Percentiles rank a stretch among this genome's conserved stretches.
These are phyloP conservation scores for Candida sonorensis DNA, from an alignment of 805 yeast genomes.

Conservation along the genomic window DNA sequence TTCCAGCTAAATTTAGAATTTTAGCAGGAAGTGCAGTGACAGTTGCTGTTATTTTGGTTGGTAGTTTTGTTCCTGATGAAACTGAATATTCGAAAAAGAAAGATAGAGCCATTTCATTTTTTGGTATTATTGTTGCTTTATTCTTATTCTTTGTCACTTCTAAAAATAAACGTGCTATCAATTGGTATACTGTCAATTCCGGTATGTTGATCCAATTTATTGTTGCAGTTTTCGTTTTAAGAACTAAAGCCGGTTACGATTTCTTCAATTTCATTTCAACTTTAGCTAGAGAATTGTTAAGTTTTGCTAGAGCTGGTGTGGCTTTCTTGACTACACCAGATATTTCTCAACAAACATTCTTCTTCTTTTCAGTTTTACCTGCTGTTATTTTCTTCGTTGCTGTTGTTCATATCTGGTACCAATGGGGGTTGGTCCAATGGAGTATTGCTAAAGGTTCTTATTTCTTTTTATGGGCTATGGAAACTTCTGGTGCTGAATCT, in stretches of 20 bases:
- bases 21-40: constrained; percentile 39
- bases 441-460: constrained; percentile 46
- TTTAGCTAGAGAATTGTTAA: constrained; percentile 49
- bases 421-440: constrained; percentile 58
- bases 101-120: constrained; percentile 53
- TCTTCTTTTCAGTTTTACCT: constrained; percentile 55
- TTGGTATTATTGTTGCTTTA: constrained; percentile 45
- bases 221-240: constrained; percentile 52
- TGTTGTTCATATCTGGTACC: constrained; percentile 52
- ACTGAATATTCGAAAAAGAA: constrained; percentile 37
- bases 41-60: constrained; percentile 42
- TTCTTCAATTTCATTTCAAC: constrained; percentile 54
- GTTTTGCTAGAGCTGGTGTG: constrained; percentile 53
- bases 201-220: constrained; percentile 56
- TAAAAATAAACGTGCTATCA: constrained; percentile 35
- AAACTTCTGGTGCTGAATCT: constrained; percentile 58
- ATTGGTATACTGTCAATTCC: constrained; percentile 54
- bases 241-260: constrained; percentile 55
- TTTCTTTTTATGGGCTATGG: constrained; percentile 54
- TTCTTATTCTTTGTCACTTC: constrained; percentile 39
- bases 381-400: constrained; percentile 60
- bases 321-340: constrained; percentile 45
- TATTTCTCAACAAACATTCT: constrained; percentile 36
- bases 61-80: constrained; percentile 46
- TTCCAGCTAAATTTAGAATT: constrained; percentile 37